A percentile compares a stretch with the other conserved stretches of the same genome.
Conservation (phyloP, 805 yeast genomes). For the Nakazawaea ambrosiae region DNA sequence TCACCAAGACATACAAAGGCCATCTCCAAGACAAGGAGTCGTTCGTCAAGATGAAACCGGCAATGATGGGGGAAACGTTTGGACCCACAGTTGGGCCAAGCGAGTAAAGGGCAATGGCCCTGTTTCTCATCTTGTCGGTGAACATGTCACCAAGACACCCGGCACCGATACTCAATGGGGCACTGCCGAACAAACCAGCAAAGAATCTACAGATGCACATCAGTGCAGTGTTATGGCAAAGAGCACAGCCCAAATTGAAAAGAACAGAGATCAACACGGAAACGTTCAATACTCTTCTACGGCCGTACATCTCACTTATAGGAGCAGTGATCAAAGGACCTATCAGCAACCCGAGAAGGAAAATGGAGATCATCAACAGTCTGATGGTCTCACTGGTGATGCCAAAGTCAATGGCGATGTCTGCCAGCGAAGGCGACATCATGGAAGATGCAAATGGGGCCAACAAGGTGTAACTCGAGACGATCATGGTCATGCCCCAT, state of each 20-base stretch:
- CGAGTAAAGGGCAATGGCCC: slow-evolving; percentile 49
- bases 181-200: slow-evolving; percentile 63
- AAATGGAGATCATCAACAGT: slow-evolving; percentile 53
- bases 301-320: slow-evolving; percentile 58
- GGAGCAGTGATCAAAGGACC: slow-evolving; percentile 67
- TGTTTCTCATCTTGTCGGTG: slow-evolving; percentile 40
- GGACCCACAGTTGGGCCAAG: slow-evolving; percentile 54
- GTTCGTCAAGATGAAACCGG: slow-evolving; percentile 47
- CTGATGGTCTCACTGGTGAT: slow-evolving; percentile 35
- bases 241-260: slow-evolving; percentile 56
- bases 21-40: slow-evolving; percentile 51
- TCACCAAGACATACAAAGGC: slow-evolving; percentile 51
- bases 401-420: slow-evolving; percentile 37
- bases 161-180: slow-evolving; percentile 64
- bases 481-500: slow-evolving; percentile 35
- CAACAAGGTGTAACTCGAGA: slow-evolving; percentile 47
- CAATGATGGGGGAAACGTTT: slow-evolving; percentile 48
- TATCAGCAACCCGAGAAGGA: slow-evolving; percentile 63
- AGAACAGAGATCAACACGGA: slow-evolving; percentile 41
- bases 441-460: slow-evolving; percentile 61
- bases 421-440: slow-evolving; percentile 50
- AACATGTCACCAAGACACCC: slow-evolving; percentile 62
- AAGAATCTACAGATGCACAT: slow-evolving; percentile 53
- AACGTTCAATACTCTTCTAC: slow-evolving; percentile 45
- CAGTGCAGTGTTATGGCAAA: slow-evolving; percentile 47